Conservation (phyloP, 1,284 basidiomycete species). For the Agroathelia rolfsii region DNA sequence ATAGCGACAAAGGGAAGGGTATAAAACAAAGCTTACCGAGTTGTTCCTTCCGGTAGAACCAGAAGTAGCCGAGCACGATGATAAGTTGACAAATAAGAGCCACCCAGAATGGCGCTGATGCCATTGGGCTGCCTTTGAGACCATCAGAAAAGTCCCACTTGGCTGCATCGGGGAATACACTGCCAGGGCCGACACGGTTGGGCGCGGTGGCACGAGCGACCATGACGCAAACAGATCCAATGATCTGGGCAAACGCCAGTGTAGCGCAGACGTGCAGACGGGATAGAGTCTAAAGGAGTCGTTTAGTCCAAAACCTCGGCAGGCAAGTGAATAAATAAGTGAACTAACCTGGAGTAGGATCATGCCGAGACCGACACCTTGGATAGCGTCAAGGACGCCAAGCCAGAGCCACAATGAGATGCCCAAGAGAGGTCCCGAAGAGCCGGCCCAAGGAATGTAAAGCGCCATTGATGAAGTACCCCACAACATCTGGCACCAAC, state of each 20-base stretch:
- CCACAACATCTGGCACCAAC: constrained; percentile 89
- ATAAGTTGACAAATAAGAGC: constrained; percentile 71
- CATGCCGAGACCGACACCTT: constrained; percentile 90
- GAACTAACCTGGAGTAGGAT: constrained; percentile 71
- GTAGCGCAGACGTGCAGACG: constrained; percentile 89
- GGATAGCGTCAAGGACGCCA: constrained; percentile 84
- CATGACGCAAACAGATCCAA: constrained; percentile 78
- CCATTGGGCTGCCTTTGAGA: constrained; percentile 67
- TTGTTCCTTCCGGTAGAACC: constrained; percentile 89
- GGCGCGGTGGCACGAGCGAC: constrained; percentile 79
- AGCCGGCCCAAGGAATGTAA: constrained; percentile 87
- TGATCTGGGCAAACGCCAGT: constrained; percentile 77
- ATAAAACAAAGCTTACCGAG: constrained; percentile 39
- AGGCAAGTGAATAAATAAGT: background rate
- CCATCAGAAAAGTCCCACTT: constrained; percentile 77
- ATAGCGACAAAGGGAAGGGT: background rate
- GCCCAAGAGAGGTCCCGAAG: constrained; percentile 76
- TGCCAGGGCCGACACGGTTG: constrained; percentile 73
- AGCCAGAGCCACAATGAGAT: constrained; percentile 89
- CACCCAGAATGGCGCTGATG: constrained; percentile 78
- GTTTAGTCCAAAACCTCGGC: constrained; percentile 7
- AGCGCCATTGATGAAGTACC: constrained; percentile 80
- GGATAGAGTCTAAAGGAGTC: constrained; percentile 57
- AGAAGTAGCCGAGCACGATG: constrained; percentile 87
- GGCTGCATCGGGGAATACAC: constrained; percentile 86